Base-by-base conservation (phyloP, 805 yeast genomes). In the Candida ipomoeae region DNA sequence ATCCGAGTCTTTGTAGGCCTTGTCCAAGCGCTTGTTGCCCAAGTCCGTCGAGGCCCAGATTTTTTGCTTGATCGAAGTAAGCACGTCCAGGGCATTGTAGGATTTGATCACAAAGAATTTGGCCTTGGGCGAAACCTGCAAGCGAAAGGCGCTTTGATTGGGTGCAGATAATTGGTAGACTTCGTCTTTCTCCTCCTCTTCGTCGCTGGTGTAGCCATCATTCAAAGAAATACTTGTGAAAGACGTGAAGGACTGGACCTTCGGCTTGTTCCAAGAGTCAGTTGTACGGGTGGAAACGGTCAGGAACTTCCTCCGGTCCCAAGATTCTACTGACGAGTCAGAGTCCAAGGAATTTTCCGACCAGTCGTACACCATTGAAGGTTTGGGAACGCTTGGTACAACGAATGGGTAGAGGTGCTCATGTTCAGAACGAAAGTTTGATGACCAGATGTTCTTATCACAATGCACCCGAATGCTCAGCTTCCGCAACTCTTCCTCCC, bases 21-120 rank as follows among this genome's bases (percentile, higher is more conserved):
- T 69, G 41, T 76, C 69, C 41, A 82, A 65, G 46, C 84, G 65
- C 51, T 70, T 74, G 55, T 81, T 82, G 0, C 86, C 87, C 46
- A 75, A 65, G 31, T 72, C 78, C 0, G 86, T 82, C 0, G 85
- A 80, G 0, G 85, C 73, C 87, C 87, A 82, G 21, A 81, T 70
- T 10, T 72, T 70, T 52, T 80, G 70, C 42, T 64, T 53, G 52
- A 74, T 76, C 2, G 85, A 78, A 7, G 81, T 71, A 48, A 66
- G 68, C 11, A 82, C 76, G 56, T 82, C 83, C 14, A 66, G 62
- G 23, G 75, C 66, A 44, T 69, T 75, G 59, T 68, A 76, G 0
- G 85, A 81, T 58, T 82, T 82, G 50, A 82, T 81, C 18, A 82
- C 80, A 56, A 80, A 82, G 49, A 69, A 71, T 32, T 58, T 58